Evolutionary conservation across 1,139 yeast genomes (phyloP), one percentile per base, ranked within the genome.

Genomic region (Hansenula sp.): DNA sequence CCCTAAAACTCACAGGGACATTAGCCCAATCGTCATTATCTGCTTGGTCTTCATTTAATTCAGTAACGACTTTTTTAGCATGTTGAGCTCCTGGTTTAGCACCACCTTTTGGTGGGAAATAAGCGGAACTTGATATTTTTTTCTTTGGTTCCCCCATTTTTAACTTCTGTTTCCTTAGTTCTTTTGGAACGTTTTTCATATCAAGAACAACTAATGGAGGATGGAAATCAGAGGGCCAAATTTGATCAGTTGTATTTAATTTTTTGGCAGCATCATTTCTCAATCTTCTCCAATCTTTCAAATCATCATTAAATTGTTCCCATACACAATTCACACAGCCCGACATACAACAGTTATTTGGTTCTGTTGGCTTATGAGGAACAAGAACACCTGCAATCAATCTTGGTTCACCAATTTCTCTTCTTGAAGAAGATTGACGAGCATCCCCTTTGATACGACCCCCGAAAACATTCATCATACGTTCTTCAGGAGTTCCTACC

Each of bases 271-370:
- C 97, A 47, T 71, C 62, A 40, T 65, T 65, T 30, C 96, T 71
- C 55, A 72, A 67, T 1, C 53, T 61, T 55, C 80, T 78, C 96
- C 96, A 93, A 25, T 89, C 90, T 52, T 80, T 82, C 41, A 91
- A 58, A 61, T 93, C 98, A 44, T 91, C 97, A 54, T 85, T 83
- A 62, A 79, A 93, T 45, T 87, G 68, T 55, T 91, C 97, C 98
- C 98, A 93, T 2, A 93, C 98, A 65, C 99, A 93, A 63, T 91
- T 88, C 34, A 89, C 81, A 63, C 99, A 93, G 2, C 99, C 99
- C 51, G 95, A 84, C 96, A 90, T 90, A 63, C 99, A 93, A 63
- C 99, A 93, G 62, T 91, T 90, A 57, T 90, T 96, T 3, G 98
- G 98, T 57, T 89, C 96, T 6, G 69, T 71, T 1, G 99, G 99